These are phyloP conservation scores for Immersiporthe knoxdaviesiana DNA, from an alignment of 2,329 filamentous ascomycete genomes.

Conservation along the genomic window DNA sequence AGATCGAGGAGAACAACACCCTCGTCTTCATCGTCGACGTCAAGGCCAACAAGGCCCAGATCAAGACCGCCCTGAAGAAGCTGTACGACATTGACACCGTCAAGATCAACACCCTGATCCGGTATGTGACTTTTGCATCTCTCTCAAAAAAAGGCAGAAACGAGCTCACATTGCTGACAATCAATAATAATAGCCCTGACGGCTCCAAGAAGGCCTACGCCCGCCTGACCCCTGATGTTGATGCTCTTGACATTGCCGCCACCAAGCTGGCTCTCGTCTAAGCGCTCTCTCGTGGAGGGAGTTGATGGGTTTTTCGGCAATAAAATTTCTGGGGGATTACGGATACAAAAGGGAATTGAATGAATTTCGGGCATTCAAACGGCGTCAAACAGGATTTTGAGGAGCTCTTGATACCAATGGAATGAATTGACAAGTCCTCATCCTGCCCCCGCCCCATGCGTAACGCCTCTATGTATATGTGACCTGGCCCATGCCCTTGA, in stretches of 20 bases:
- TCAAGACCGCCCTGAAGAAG: constrained; percentile 98
- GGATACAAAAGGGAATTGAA: constrained; percentile 23
- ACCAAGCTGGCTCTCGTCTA: constrained; percentile 99
- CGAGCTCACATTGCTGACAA: constrained; percentile 28
- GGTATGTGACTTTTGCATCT: constrained; percentile 58
- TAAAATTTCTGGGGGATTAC: constrained; percentile 23
- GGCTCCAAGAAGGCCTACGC: constrained; percentile 99
- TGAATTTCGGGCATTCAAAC: constrained; percentile 25
- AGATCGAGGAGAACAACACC: constrained; percentile 99
- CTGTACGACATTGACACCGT: constrained; percentile 97
- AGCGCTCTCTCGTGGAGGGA: constrained; percentile 52
- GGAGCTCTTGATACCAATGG: constrained; percentile 30
- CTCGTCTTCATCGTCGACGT: constrained; percentile 96
- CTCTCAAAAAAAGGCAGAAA: no score
- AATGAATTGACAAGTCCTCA: constrained; percentile 31
- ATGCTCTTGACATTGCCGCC: constrained; percentile 98
- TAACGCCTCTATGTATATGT: constrained; percentile 7
- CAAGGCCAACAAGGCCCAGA: constrained; percentile 99
- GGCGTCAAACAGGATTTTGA: constrained; percentile 29
- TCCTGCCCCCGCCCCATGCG: constrained; percentile 19
- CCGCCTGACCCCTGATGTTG: constrained; percentile 92
- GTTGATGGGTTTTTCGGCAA: constrained; percentile 37
- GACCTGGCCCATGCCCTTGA: not conserved
- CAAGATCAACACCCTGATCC: constrained; percentile 99
- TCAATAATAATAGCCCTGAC: constrained; percentile 68